phyloP scores from a whole-genome alignment of 495 filamentous ascomycete species.

The Talaromyces liani region DNA sequence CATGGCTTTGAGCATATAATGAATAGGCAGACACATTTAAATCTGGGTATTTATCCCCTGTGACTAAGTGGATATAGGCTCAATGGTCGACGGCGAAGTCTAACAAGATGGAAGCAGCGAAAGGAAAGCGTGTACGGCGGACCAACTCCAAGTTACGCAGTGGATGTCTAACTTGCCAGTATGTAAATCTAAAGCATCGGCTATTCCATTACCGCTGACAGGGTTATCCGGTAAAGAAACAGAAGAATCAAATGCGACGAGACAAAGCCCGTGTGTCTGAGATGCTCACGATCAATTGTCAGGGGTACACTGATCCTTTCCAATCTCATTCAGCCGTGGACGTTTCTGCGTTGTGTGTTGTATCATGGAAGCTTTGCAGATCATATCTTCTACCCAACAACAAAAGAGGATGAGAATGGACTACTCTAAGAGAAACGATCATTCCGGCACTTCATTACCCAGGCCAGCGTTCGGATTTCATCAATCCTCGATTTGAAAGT shows the following conservation, averaged over 20 bases:
- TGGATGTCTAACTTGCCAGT: slow-evolving; percentile 5
- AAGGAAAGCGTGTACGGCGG: background rate
- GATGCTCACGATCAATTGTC: background rate
- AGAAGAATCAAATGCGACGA: slow-evolving; percentile 4
- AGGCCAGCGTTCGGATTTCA: background rate
- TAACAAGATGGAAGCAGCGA: background rate
- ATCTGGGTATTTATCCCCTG: background rate
- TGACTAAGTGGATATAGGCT: background rate
- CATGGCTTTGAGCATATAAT: background rate
- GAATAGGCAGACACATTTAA: background rate
- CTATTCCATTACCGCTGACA: background rate
- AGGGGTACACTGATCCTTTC: background rate
- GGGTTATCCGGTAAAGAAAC: background rate
- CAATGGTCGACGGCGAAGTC: background rate
- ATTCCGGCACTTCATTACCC: background rate
- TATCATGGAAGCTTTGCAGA: background rate
- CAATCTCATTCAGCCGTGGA: background rate
- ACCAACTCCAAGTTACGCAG: background rate
- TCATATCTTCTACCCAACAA: background rate
- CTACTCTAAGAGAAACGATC: background rate
- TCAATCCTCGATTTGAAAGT: background rate
- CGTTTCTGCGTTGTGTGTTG: background rate
- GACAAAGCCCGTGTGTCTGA: background rate
- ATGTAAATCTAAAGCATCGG: background rate
- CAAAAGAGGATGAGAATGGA: background rate